Conservation (phyloP, 2,329 filamentous ascomycete species). For the Beauveria pseudobassiana region DNA sequence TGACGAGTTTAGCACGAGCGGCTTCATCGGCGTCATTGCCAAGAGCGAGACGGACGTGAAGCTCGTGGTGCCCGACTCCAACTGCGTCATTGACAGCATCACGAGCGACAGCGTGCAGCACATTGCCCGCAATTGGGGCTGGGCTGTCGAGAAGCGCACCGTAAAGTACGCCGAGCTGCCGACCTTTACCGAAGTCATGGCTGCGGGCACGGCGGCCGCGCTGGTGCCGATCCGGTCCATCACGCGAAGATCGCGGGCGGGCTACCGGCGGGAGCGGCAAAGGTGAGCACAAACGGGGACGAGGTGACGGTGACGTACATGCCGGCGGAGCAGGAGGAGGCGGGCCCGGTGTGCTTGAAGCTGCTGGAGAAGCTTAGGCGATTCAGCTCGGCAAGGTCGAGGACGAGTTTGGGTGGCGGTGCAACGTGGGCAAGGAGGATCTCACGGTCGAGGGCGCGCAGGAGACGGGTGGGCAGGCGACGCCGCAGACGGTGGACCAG, state of each 20-base stretch:
- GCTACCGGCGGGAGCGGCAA: conserved; percentile 20
- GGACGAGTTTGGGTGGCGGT: conserved; percentile 70
- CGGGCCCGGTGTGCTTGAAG: conserved; percentile 65
- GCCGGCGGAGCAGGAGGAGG: conserved; percentile 51
- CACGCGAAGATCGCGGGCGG: conserved; percentile 48
- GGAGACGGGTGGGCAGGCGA: conserved; percentile 16
- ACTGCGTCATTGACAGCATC: conserved; percentile 79
- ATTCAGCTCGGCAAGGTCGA: conserved; percentile 76
- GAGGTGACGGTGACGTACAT: conserved; percentile 50
- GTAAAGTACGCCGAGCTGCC: conserved; percentile 56
- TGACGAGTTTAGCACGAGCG: conserved; percentile 93
- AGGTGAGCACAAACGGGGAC: conserved; percentile 32
- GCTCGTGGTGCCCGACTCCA: conserved; percentile 79
- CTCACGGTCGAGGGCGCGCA: conserved; percentile 27
- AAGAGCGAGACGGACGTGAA: conserved; percentile 50
- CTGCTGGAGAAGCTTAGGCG: conserved; percentile 70
- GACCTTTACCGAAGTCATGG: conserved; percentile 66
- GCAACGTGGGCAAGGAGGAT: conserved; percentile 38
- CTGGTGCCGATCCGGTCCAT: conserved; percentile 90
- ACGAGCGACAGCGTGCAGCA: conserved; percentile 72
- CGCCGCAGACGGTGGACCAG: conserved; percentile 24
- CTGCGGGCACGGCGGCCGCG: conserved; percentile 84
- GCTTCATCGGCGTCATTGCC: conserved; percentile 74
- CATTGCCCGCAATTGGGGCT: conserved; percentile 72
- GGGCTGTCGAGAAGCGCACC: conserved; percentile 70